Conservation (phyloP, 441 rosid genomes). For the Viola pubescens region DNA sequence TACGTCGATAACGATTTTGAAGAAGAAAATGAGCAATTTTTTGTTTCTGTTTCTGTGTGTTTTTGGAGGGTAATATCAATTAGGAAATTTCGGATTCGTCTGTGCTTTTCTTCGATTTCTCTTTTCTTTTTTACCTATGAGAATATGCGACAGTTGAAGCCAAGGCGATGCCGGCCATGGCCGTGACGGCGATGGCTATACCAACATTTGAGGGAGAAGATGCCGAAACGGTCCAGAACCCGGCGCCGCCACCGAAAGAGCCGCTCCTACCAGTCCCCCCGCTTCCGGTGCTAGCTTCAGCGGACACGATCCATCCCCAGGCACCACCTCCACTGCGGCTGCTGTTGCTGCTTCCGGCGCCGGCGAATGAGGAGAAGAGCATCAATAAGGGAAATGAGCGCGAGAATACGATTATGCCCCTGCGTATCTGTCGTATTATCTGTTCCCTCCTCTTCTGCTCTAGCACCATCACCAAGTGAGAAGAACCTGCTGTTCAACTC, state of each 20-base stretch:
- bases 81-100: background rate
- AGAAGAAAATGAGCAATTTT: background rate
- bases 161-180: constrained; percentile 70
- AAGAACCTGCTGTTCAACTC: constrained; percentile 8
- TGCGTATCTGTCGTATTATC: constrained; percentile 6
- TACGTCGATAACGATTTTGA: no score
- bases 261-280: constrained; percentile 16
- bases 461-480: constrained; percentile 40
- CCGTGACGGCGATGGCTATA: constrained; percentile 57
- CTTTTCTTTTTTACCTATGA: constrained; percentile 38
- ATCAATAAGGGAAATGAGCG: constrained; percentile 20
- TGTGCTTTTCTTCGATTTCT: background rate
- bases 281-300: constrained; percentile 37
- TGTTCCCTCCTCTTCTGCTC: constrained; percentile 9
- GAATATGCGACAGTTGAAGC: constrained; percentile 52
- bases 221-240: constrained; percentile 27
- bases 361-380: constrained; percentile 25
- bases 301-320: constrained; percentile 41
- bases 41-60: background rate
- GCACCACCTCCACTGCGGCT: constrained; percentile 1
- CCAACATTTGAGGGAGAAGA: constrained; percentile 36
- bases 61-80: background rate
- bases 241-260: constrained; percentile 25
- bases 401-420: constrained; percentile 19
- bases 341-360: background rate